Conservation (phyloP, 768 basidiomycete genomes). For the Amanita pseudoporphyria region DNA sequence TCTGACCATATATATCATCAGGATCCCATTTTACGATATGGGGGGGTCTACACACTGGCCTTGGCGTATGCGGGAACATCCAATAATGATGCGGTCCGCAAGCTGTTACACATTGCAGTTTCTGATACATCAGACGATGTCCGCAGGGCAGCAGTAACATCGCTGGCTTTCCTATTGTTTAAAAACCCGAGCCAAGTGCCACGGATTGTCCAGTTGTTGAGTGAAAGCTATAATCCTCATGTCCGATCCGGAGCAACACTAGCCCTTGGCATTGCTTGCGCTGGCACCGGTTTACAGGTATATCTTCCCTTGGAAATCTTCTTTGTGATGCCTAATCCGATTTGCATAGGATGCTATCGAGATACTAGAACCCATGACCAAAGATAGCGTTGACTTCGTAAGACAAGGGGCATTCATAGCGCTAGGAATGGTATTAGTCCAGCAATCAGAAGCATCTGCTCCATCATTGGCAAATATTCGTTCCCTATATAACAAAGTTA, state of each 20-base stretch:
- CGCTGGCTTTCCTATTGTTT: slow-evolving; percentile 93
- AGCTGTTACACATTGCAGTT: slow-evolving; percentile 91
- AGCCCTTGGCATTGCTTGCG: slow-evolving; percentile 94
- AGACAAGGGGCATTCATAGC: slow-evolving; percentile 96
- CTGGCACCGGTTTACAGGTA: slow-evolving; percentile 91
- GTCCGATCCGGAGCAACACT: slow-evolving; percentile 96
- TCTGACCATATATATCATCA: slow-evolving; percentile 20
- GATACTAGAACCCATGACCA: slow-evolving; percentile 96
- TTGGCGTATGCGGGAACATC: slow-evolving; percentile 95
- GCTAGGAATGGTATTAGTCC: slow-evolving; percentile 92
- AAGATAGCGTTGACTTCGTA: slow-evolving; percentile 96
- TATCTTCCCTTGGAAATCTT: slow-evolving; percentile 11
- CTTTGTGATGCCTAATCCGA: slow-evolving; percentile 3
- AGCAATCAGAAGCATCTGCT: slow-evolving; percentile 88
- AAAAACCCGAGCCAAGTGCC: slow-evolving; percentile 96
- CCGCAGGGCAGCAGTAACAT: slow-evolving; percentile 90
- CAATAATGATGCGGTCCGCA: slow-evolving; percentile 87
- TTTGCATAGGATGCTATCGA: slow-evolving; percentile 78
- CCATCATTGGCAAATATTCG: slow-evolving; percentile 75
- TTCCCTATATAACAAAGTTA: slow-evolving; percentile 80
- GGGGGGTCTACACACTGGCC: slow-evolving; percentile 94
- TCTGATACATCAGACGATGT: slow-evolving; percentile 99
- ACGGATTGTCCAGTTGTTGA: slow-evolving; percentile 90
- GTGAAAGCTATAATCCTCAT: slow-evolving; percentile 98
- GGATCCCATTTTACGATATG: slow-evolving; percentile 97